Conservation (phyloP, 1,284 basidiomycete genomes). For the Ganoderma sinense region DNA sequence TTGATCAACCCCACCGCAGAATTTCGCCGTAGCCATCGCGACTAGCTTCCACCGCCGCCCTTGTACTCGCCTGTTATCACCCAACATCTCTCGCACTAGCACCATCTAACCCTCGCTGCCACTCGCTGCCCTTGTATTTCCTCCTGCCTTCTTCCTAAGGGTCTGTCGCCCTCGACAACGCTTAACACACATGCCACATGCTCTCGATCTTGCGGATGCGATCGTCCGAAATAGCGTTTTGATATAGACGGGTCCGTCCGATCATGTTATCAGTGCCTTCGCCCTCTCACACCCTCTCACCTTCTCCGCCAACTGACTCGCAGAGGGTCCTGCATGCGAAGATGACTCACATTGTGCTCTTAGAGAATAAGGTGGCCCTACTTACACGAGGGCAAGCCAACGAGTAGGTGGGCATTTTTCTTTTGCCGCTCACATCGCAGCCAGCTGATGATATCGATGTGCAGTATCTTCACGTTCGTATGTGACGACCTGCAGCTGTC, state of each 20-base stretch:
- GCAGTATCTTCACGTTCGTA: background rate
- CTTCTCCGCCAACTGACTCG: background rate
- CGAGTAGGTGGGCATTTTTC: background rate
- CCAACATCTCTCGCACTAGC: constrained; percentile 2
- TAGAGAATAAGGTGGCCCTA: background rate
- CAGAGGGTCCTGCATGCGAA: background rate
- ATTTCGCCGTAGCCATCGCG: constrained; percentile 30
- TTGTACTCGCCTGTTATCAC: constrained; percentile 25
- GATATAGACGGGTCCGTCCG: constrained; percentile 20
- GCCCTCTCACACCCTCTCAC: background rate
- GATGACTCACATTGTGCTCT: background rate
- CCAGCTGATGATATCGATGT: background rate
- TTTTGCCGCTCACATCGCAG: background rate
- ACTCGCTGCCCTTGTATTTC: constrained; percentile 22
- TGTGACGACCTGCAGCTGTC: background rate
- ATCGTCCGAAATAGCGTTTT: constrained; percentile 18
- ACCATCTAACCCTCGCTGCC: constrained; percentile 24
- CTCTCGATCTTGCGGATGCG: background rate
- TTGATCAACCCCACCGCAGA: background rate
- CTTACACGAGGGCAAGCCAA: background rate
- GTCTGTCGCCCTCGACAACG: constrained; percentile 9
- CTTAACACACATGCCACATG: constrained; percentile 2
- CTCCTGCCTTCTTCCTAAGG: constrained; percentile 14
- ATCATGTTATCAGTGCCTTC: constrained; percentile 2
- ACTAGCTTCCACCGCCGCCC: constrained; percentile 19